Base-by-base conservation (phyloP, 2,329 filamentous ascomycete species). In the Tolypocladium album region DNA sequence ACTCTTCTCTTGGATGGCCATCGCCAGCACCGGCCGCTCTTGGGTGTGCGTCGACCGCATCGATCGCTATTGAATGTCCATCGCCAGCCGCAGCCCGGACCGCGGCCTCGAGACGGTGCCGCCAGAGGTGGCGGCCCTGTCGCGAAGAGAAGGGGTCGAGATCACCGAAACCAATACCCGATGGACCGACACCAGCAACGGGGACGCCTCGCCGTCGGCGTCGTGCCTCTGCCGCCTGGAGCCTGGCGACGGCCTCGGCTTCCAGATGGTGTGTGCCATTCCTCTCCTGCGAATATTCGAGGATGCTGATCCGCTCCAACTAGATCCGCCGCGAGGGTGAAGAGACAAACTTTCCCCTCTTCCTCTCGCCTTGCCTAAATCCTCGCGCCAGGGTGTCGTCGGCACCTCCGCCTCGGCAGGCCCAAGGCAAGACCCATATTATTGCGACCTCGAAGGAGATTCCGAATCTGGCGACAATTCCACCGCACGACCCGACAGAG, bases 181-280 rank as follows among this genome's bases (percentile, higher is more conserved):
- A 52, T 52, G 47, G 47, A 13, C 17, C 27, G n/a, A 31, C 27
- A 15, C 56, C 47, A 20, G 47, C 27, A 27, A 9, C 15, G n/a
- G 47, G 3, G 17, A 6, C 8, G 7, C 9, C 17, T 27, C 45
- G 4, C 45, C 13, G 20, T 50, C 58, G 20, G 53, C 36, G 56
- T 17, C 39, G 17, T 27, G 47, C 38, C 47, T 31, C 15, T 50
- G 55, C 24, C 56, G 57, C n/a, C 38, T 60, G 20, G 27, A 34
- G 27, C 59, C 59, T 12, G 59, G 59, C 20, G 59, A 60, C 15
- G 59, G 59, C n/a, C 56, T 60, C 5, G 59, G 59, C 56, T 60
- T 60, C 40, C 55, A 60, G 31, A 60, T 60, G 59, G 59, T 58
- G 4, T 36, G 56, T 42, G 20, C n/a, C 27, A 12, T 15, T 17